Conservation (phyloP, 2,329 filamentous ascomycete species). For the Hypoxylon sp. region DNA sequence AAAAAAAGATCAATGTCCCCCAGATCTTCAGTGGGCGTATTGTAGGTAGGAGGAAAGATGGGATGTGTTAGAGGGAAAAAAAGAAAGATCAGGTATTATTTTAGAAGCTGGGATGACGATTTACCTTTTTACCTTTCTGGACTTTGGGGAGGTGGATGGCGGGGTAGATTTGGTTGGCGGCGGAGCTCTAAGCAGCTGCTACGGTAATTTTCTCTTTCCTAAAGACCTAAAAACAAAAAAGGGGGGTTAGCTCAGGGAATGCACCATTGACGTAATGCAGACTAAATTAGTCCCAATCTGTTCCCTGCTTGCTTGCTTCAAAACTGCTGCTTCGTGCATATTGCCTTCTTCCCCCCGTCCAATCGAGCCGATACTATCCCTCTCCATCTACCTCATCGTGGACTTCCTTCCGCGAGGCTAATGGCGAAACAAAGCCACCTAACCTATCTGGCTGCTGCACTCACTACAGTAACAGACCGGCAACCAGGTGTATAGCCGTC, state of each 20-base stretch:
- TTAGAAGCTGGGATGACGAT: conserved; percentile 38
- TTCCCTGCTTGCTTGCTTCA: conserved; percentile 28
- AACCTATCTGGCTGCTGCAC: too few species aligned
- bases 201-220: conserved; percentile 20
- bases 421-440: conserved; percentile 14
- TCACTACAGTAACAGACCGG: too few species aligned
- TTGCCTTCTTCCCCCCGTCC: conserved; percentile 19
- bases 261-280: conserved; percentile 45
- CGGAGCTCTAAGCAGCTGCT: conserved; percentile 32
- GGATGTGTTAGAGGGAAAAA: conserved; percentile 8
- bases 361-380: conserved; percentile 11
- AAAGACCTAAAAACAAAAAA: too few species aligned
- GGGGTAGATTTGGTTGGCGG: conserved; percentile 34
- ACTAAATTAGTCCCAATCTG: conserved; percentile 21
- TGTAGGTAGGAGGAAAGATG: too few species aligned
- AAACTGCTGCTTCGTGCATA: conserved; percentile 16
- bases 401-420: conserved; percentile 12
- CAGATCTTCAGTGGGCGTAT: background rate
- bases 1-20: background rate
- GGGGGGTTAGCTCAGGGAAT: conserved; percentile 30
- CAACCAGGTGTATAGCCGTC: too few species aligned
- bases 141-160: conserved; percentile 26
- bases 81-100: conserved; percentile 38
- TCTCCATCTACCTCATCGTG: conserved; percentile 24
- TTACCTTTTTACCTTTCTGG: conserved; percentile 18